phyloP scores from a whole-genome alignment of 2,329 filamentous ascomycete genomes.

The Aspergillus quadrilineatus region DNA sequence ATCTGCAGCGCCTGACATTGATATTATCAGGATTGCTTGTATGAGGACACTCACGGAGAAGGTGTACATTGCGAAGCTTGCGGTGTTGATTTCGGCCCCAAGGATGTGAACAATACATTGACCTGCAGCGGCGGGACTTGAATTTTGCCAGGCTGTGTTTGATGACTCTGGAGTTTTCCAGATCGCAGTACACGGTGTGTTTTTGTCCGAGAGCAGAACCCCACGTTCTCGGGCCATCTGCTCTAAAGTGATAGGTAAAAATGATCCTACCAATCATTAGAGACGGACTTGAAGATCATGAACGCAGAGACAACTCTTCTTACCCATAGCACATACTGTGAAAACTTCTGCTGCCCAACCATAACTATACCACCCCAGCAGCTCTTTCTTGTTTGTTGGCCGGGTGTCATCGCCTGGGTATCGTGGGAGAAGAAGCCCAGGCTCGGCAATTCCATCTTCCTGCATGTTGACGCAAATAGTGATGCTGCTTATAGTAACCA shows the following conservation, averaged over 20 bases:
- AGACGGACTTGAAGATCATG: conserved; percentile 8
- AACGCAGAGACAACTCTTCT: conserved; percentile 6
- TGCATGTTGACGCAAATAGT: conserved; percentile 37
- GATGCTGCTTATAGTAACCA: conserved; percentile 20
- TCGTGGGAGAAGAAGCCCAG: conserved; percentile 45
- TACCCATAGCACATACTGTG: conserved; percentile 81
- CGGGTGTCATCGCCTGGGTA: conserved; percentile 84
- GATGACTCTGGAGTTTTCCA: conserved; percentile 44
- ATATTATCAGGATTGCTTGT: conserved; percentile 87
- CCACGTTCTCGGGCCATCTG: conserved; percentile 91
- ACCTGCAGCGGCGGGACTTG: conserved; percentile 38
- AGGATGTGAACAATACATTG: conserved; percentile 83
- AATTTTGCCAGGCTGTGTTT: conserved; percentile 1
- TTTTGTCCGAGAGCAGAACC: conserved; percentile 75
- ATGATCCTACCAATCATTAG: conserved; percentile 63
- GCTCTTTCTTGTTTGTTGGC: conserved; percentile 82
- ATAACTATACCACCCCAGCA: conserved; percentile 94
- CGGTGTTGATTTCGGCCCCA: conserved; percentile 87
- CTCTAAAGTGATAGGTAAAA: conserved; percentile 93
- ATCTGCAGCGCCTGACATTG: conserved; percentile 93
- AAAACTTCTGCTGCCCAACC: conserved; percentile 96
- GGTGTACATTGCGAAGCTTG: conserved; percentile 97
- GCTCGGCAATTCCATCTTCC: conserved; percentile 26
- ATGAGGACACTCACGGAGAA: conserved; percentile 89
- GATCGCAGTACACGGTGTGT: conserved; percentile 69